A percentile compares a stretch with the other conserved stretches of the same genome.
phyloP scores from a whole-genome alignment of 1,284 basidiomycete genomes.

The Cutaneotrichosporon cutaneum region DNA sequence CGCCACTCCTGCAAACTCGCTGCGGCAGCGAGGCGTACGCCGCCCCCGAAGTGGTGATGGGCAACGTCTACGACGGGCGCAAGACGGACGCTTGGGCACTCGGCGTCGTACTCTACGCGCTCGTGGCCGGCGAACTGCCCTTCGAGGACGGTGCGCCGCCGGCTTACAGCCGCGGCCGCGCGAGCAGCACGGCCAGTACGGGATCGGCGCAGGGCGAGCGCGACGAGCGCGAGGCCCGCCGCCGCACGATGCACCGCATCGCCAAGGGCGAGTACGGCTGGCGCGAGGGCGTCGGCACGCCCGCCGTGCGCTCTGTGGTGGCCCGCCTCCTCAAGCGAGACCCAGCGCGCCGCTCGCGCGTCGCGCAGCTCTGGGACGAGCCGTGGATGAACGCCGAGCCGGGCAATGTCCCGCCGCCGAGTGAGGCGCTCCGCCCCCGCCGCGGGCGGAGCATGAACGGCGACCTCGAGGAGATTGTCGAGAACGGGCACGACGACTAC shows the following conservation, averaged over 20 bases:
- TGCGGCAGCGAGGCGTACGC: constrained; percentile 91
- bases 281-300: constrained; percentile 52
- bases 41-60: constrained; percentile 83
- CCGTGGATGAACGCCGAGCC: constrained; percentile 60
- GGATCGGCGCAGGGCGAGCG: constrained; percentile 1
- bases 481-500: neutral
- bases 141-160: constrained; percentile 44
- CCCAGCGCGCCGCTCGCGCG: constrained; percentile 61
- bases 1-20: constrained; percentile 74
- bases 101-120: constrained; percentile 76
- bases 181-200: constrained; percentile 19
- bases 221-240: constrained; percentile 15
- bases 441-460: neutral
- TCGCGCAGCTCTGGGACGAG: constrained; percentile 66
- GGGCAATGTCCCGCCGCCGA: constrained; percentile 29
- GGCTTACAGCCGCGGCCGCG: constrained; percentile 23
- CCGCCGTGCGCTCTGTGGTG: constrained; percentile 57
- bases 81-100: constrained; percentile 88
- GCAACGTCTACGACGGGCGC: constrained; percentile 74
- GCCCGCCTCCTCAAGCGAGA: constrained; percentile 66
- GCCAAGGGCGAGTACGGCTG: constrained; percentile 73
- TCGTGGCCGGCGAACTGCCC: constrained; percentile 62
- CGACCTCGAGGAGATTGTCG: neutral
- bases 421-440: constrained; percentile 13
- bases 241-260: constrained; percentile 63